Percentiles rank a stretch among this genome's conserved stretches.
phyloP scores from a whole-genome alignment of 2,329 filamentous ascomycete genomes.

The Pseudocercospora vitis region DNA sequence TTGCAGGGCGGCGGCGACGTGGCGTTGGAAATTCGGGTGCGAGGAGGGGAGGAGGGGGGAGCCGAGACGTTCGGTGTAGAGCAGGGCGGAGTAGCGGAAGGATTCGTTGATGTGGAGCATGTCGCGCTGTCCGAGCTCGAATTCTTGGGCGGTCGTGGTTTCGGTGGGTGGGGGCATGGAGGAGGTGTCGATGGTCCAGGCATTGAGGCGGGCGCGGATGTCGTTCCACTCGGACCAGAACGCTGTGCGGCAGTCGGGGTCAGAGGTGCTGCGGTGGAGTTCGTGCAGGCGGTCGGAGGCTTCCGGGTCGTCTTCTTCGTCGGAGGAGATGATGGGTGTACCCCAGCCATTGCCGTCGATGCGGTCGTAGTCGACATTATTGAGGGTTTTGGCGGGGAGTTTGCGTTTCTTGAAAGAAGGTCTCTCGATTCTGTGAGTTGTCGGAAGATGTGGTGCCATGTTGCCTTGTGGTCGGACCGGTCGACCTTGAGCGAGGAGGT shows the following conservation, averaged over 20 bases:
- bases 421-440: constrained; percentile 22
- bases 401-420: constrained; percentile 7
- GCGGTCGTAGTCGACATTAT: constrained; percentile 52
- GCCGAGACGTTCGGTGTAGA: constrained; percentile 86
- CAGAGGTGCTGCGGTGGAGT: constrained; percentile 9
- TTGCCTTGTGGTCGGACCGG: constrained; percentile 38
- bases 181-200: constrained; percentile 69
- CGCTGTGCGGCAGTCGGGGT: constrained; percentile 55
- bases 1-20: constrained; percentile 78
- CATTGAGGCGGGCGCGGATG: constrained; percentile 71
- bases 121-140: constrained; percentile 59
- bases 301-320: constrained; percentile 47
- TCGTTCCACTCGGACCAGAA: constrained; percentile 90
- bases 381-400: constrained; percentile 12
- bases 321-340: constrained; percentile 38
- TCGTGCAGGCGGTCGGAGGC: constrained; percentile 25
- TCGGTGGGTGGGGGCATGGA: constrained; percentile 32
- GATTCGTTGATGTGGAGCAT: constrained; percentile 82
- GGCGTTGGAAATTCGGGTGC: constrained; percentile 75
- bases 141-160: constrained; percentile 27
- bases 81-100: constrained; percentile 82
- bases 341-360: constrained; percentile 69
- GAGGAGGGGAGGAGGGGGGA: constrained; percentile 71
- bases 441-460: constrained; percentile 9
- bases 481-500: constrained; percentile 73